phyloP scores from a whole-genome alignment of 805 yeast species.

The Yarrowia osloensis region DNA sequence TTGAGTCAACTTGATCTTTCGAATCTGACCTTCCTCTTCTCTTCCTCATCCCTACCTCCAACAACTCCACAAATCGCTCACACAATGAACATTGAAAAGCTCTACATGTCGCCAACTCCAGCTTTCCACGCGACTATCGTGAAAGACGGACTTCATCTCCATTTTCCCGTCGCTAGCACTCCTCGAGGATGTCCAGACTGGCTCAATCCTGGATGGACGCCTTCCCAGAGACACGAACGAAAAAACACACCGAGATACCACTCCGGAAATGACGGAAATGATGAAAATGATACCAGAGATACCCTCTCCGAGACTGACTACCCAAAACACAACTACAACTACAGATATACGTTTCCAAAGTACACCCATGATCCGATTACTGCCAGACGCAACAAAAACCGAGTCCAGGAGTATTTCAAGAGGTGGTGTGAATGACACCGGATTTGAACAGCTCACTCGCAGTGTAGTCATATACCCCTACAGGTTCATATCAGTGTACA shows the following conservation, averaged over 20 bases:
- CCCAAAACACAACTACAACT: not conserved
- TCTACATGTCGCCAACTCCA: not conserved
- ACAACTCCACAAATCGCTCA: not conserved
- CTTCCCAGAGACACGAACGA: not conserved
- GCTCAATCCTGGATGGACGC: not conserved
- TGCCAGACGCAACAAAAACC: not conserved
- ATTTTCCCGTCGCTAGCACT: not conserved
- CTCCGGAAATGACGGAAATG: not conserved
- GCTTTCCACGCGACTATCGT: not conserved
- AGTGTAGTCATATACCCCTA: not conserved
- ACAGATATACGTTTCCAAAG: not conserved
- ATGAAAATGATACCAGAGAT: not conserved
- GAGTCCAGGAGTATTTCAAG: not conserved
- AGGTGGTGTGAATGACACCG: too few relatives aligned
- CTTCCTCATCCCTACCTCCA: not conserved
- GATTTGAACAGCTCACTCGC: too few relatives aligned
- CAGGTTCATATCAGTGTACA: too few relatives aligned
- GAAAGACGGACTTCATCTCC: not conserved
- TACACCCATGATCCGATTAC: not conserved
- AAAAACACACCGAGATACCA: too few relatives aligned
- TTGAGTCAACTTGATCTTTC: too few relatives aligned
- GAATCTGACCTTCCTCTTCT: too few relatives aligned
- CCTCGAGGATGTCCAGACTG: constrained; percentile 1
- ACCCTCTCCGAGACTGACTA: not conserved
- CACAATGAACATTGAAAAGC: not conserved